Base-by-base conservation (phyloP, 495 filamentous ascomycete species). In the Tuber brumale region DNA sequence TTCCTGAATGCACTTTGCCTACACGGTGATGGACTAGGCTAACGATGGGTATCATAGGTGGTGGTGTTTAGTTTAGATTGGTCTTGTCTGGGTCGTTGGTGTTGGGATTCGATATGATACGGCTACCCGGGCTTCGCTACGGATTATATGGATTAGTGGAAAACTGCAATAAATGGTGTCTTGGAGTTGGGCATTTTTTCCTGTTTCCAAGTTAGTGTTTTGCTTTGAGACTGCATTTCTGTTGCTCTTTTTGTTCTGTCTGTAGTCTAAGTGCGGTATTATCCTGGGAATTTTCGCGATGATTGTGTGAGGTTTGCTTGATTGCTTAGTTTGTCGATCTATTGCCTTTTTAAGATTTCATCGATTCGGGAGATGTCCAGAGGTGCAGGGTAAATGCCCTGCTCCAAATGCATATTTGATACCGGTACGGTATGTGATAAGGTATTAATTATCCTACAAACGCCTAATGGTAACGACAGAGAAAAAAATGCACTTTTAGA, bases 371-470 rank as follows among this genome's bases (percentile, higher is more conserved):
- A 18, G 27, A 66, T 66, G 57, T 16, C 27, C 3, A 66, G 57
- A 66, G 35, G 57, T 6, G 57, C 10, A 31, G 12, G 57, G 35
- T 27, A 18, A 66, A 66, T 35, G n/a, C 57, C n/a, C 51, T 61
- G 10, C 57, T 12, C 57, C 57, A 35, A 18, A 35, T 0, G 27
- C n/a, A 66, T 18, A 66, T 16, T 12, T 66, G 12, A 18, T 66
- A 14, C 9, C 9, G 41, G 41, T 42, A 42, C 0, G 0, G 37
- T 39, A 61, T 61, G 14, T 14, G 51, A 12, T 61, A 31, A 14
- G 48, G 23, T 31, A 61, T 46, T 19, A 46, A 39, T 48, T 48
- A 51, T 31, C 57, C 41, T 74, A 57, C 66, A 76, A 45, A 70
- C 75, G 27, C 18, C 42, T 35, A 12, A 46, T 8, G 35, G 66